Base-by-base conservation (phyloP, 768 basidiomycete species). In the Pleurotus tuoliensis region DNA sequence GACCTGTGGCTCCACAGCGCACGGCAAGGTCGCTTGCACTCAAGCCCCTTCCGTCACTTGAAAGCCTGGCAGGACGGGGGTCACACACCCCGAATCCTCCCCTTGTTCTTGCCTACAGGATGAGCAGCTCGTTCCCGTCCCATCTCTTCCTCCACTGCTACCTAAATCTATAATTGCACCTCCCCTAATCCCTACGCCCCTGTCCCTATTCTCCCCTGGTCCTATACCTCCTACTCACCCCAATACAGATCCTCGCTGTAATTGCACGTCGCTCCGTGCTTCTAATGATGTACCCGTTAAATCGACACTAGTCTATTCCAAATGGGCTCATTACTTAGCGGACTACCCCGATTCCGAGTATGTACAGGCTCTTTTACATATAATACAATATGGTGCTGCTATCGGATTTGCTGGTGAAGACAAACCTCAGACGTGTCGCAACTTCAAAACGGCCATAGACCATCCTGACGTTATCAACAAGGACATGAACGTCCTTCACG, bases 261-360 rank as follows among this genome's bases (percentile, higher is more conserved):
- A 62, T 56, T 6, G 15, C n/a, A n/a, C 27, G 55, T 34, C 56
- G 6, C 54, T 59, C 13, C 53, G 56, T 1, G n/a, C 22, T 2
- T 52, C 55, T 15, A 48, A 57, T 30, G 9, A 56, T 47, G 40
- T 53, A 55, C 25, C 22, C 15, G 3, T 45, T 50, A 18, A 47
- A 56, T 38, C 61, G 55, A 24, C 4, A 1, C 18, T 27, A 15
- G 3, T 58, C 40, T 22, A 0, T 7, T 5, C 7, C 40, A 48
- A 41, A 20, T 71, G 69, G 70, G 44, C 45, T 0, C 56, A 41
- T 47, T 64, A 63, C 24, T 44, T 71, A 27, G 20, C 3, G 2
- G 69, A 70, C 13, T 70, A 72, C 45, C 69, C 69, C 7, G 62
- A 70, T 55, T 59, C 48, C 5, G 22, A 5, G 1, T 69, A 70